Conservation (phyloP, 2,329 filamentous ascomycete species). For the Dothideomycetidae sp. region DNA sequence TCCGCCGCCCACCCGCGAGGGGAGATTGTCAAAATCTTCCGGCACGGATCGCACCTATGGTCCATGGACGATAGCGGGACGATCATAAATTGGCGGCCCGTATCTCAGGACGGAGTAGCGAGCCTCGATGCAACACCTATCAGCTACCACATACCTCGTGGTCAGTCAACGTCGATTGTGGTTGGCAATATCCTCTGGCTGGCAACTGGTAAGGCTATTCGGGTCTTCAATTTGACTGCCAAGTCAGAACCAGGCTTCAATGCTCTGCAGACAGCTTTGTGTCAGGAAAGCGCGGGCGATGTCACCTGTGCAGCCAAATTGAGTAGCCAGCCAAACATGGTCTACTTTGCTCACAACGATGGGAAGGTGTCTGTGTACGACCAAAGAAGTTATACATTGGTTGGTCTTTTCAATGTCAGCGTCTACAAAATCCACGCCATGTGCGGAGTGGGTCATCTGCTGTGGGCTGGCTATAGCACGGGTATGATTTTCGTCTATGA, state of each 20-base stretch:
- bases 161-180: constrained; percentile 77
- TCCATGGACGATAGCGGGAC: constrained; percentile 81
- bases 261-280: constrained; percentile 55
- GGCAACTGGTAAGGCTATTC: constrained; percentile 71
- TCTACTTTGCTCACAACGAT: constrained; percentile 84
- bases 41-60: constrained; percentile 84
- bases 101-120: constrained; percentile 53
- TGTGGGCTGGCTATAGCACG: constrained; percentile 93
- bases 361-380: constrained; percentile 94
- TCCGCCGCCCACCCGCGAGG: constrained; percentile 59
- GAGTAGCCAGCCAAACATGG: constrained; percentile 57
- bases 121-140: constrained; percentile 61
- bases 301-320: constrained; percentile 72
- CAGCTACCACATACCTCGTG: constrained; percentile 63
- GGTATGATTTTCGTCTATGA: constrained; percentile 93
- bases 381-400: constrained; percentile 56
- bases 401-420: constrained; percentile 74
- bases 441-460: constrained; percentile 60
- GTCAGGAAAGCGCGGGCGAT: constrained; percentile 62
- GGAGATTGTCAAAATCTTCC: constrained; percentile 72
- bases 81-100: constrained; percentile 74
- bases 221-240: constrained; percentile 62
- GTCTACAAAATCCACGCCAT: constrained; percentile 90
- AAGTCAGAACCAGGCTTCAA: constrained; percentile 59
- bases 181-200: constrained; percentile 80